phyloP scores from a whole-genome alignment of 1,284 basidiomycete genomes.

The Microbotryomycetes sp. region DNA sequence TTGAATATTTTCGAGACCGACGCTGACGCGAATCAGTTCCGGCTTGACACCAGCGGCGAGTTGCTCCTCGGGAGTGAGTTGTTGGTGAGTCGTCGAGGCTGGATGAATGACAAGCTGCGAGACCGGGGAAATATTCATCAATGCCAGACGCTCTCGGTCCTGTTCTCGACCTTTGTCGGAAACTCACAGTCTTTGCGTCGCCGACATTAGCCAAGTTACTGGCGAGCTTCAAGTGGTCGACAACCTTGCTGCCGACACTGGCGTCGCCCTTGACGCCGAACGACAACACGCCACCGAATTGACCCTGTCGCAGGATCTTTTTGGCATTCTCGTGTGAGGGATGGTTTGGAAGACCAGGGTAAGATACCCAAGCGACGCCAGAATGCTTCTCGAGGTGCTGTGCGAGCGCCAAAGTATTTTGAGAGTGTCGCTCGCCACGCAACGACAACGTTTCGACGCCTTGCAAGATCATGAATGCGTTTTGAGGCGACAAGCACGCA shows the following conservation, averaged over 20 bases:
- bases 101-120: constrained; percentile 10
- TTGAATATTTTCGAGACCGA: constrained; percentile 76
- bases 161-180: constrained; percentile 42
- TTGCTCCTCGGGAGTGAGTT: constrained; percentile 53
- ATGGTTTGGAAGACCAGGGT: constrained; percentile 67
- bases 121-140: constrained; percentile 21
- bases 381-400: constrained; percentile 64
- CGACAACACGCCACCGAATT: constrained; percentile 68
- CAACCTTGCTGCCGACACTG: constrained; percentile 56
- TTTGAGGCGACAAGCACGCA: constrained; percentile 6
- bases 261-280: constrained; percentile 69
- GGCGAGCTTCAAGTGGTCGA: constrained; percentile 47
- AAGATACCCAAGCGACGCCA: constrained; percentile 58
- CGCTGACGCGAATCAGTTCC: constrained; percentile 67
- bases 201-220: constrained; percentile 37
- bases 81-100: constrained; percentile 68
- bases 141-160: constrained; percentile 17
- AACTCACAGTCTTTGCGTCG: constrained; percentile 68
- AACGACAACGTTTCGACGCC: constrained; percentile 80
- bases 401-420: constrained; percentile 68
- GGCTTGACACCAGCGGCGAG: constrained; percentile 63
- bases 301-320: constrained; percentile 44
- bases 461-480: constrained; percentile 45
- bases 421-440: constrained; percentile 64
- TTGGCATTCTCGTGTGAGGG: constrained; percentile 57